Evolutionary conservation across 192 early-diverging fungal species (phyloP).

Genomic region (Backusella australiensis): DNA sequence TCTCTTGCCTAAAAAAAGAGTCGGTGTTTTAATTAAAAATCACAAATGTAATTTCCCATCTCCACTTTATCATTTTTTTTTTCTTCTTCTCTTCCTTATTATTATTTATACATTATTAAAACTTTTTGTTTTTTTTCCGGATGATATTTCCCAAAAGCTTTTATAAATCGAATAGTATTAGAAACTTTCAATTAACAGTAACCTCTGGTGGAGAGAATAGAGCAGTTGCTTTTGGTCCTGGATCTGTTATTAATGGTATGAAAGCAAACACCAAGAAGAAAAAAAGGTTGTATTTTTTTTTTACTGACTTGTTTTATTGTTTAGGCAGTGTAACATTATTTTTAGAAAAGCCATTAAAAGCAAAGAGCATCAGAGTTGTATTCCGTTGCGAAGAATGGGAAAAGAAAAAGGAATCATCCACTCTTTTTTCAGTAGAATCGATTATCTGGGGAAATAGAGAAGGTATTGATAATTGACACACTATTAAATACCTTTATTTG

Average conservation of each 20-base stretch:
- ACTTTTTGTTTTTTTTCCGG: not conserved
- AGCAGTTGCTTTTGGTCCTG: constrained; percentile 28
- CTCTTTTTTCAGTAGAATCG: constrained; percentile 18
- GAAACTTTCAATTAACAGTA: constrained; percentile 2
- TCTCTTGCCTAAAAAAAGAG: not conserved
- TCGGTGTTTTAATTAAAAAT: not conserved
- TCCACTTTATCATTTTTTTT: not conserved
- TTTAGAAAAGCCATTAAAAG: constrained; percentile 11
- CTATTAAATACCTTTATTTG: not conserved
- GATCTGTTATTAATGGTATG: constrained; percentile 29
- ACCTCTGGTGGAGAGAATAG: constrained; percentile 15
- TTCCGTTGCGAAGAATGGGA: constrained; percentile 24
- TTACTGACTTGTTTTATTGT: not conserved
- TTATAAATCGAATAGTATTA: not conserved
- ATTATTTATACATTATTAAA: not conserved
- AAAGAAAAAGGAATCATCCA: constrained; percentile 2
- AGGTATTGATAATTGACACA: not conserved
- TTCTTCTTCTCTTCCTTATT: not conserved
- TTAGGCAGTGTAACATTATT: constrained; percentile 18
- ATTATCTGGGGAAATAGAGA: constrained; percentile 12
- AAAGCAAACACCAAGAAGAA: not conserved
- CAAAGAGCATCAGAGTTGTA: constrained; percentile 16
- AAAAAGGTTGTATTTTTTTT: not conserved
- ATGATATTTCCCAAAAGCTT: constrained; percentile 21
- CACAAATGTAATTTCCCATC: not conserved